These are phyloP conservation scores for Exophiala sideris DNA, from an alignment of 2,329 filamentous ascomycete genomes.

Conservation along the genomic window DNA sequence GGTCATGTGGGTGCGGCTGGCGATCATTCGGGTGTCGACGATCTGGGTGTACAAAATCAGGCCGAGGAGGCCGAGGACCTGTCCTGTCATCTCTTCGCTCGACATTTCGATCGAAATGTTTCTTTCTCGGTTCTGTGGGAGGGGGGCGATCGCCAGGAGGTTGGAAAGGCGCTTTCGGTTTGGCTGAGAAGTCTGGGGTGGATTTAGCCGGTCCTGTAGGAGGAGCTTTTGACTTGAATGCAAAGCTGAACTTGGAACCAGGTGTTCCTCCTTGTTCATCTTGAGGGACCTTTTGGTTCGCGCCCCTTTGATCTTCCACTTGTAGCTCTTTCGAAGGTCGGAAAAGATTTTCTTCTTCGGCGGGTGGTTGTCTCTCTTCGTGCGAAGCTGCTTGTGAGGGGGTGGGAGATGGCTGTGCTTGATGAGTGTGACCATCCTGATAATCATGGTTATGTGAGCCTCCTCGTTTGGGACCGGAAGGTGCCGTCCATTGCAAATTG, in stretches of 20 bases:
- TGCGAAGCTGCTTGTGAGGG: conserved; percentile 32
- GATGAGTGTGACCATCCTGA: conserved; percentile 38
- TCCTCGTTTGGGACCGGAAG: conserved; percentile 50
- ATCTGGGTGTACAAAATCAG: conserved; percentile 35
- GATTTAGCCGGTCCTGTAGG: conserved; percentile 53
- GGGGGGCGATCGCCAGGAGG: conserved; percentile 34
- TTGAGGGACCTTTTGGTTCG: conserved; percentile 51
- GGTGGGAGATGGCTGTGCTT: conserved; percentile 33
- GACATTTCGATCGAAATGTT: conserved; percentile 26
- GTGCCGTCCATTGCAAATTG: conserved; percentile 69
- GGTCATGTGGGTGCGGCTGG: conserved; percentile 35
- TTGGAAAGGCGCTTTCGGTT: conserved; percentile 39
- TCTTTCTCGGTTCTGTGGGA: conserved; percentile 41
- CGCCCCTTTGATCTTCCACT: conserved; percentile 59
- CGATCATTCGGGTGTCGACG: conserved; percentile 38
- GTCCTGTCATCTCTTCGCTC: conserved; percentile 44
- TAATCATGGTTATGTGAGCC: conserved; percentile 32
- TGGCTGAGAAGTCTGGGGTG: conserved; percentile 48
- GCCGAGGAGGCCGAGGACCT: conserved; percentile 32
- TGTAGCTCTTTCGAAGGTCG: conserved; percentile 63
- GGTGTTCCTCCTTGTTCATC: conserved; percentile 53
- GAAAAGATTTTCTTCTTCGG: conserved; percentile 60
- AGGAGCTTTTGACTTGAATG: conserved; percentile 75
- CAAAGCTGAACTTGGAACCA: conserved; percentile 81
- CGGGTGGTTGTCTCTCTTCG: conserved; percentile 35